Base-by-base conservation (phyloP, 2,329 filamentous ascomycete genomes). In the Aureobasidium sp. region DNA sequence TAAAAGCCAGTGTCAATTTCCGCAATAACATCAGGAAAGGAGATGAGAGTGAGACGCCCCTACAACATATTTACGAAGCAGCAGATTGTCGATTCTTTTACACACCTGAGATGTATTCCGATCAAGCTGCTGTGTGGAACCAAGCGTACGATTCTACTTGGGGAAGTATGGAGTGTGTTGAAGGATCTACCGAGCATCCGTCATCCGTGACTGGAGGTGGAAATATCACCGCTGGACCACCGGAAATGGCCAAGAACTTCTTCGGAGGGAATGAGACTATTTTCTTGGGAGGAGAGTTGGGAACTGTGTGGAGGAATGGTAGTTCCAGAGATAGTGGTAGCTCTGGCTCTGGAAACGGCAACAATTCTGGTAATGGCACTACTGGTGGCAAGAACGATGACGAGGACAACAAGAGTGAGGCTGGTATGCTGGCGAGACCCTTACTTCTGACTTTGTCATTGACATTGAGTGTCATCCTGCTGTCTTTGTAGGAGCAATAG, bases 31-130 rank as follows among this genome's bases (percentile, higher is more conserved):
- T 70, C 55, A 63, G 71, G 10, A 2, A 29, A 10, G 53, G 58
- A 71, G 37, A 67, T 67, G 57, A 70, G 27, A 70, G 74, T 69
- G 63, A 71, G 0, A 66, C 72, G 0, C 80, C 80, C 2, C 71
- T 80, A 16, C 80, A 82, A 65, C 82, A 76, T 63, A 69, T 79
- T 2, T 75, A 75, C 44, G 77, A 81, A 68, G 71, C 77, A 34
- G 72, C 77, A 2, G 79, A 81, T 67, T 83, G 80, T 67, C 73
- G 80, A 15, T 75, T 83, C 30, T 81, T 76, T 69, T 81, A 78
- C 72, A 81, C 79, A 3, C 72, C 73, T 41, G 72, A 72, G 32
- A 82, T 81, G 76, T 66, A 79, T 55, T 73, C 68, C 10, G 77
- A 81, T 63, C 73, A 79, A 55, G 73, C 73, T 11, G 75, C 75